phyloP scores from a whole-genome alignment of 495 filamentous ascomycete genomes.

The Penicillium canescens region DNA sequence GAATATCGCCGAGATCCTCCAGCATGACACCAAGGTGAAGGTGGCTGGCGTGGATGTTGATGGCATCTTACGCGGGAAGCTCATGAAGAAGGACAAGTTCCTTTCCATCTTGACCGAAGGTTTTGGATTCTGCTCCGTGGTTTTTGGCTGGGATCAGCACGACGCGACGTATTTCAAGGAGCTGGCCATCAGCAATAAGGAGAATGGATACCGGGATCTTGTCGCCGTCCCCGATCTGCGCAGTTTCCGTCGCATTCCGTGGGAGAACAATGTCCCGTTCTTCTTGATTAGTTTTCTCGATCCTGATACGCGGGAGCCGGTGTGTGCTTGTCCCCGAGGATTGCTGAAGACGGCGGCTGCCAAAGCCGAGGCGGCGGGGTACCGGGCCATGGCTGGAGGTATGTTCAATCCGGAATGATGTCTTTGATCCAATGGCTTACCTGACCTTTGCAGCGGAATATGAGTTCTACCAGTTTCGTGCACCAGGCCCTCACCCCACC shows the following conservation, averaged over 20 bases:
- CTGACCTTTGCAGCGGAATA: slow-evolving; percentile 70
- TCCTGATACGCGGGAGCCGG: slow-evolving; percentile 49
- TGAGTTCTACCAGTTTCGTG: slow-evolving; percentile 93
- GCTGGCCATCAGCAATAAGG: slow-evolving; percentile 84
- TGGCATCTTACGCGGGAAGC: slow-evolving; percentile 86
- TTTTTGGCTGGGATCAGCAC: slow-evolving; percentile 99
- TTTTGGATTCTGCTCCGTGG: slow-evolving; percentile 95
- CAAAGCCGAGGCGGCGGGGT: slow-evolving; percentile 65
- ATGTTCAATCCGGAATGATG: slow-evolving; percentile 14
- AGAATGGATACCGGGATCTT: slow-evolving; percentile 90
- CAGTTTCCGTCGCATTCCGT: slow-evolving; percentile 87
- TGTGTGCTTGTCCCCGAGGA: slow-evolving; percentile 82
- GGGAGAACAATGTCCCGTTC: slow-evolving; percentile 92
- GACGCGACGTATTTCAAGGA: slow-evolving; percentile 85
- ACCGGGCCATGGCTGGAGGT: slow-evolving; percentile 93
- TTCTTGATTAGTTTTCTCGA: slow-evolving; percentile 87
- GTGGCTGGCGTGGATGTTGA: slow-evolving; percentile 91
- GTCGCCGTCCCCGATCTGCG: slow-evolving; percentile 79
- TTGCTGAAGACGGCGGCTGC: slow-evolving; percentile 66
- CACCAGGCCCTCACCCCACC: slow-evolving; percentile 51
- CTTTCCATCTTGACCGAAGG: slow-evolving; percentile 77
- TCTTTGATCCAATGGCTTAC: not conserved
- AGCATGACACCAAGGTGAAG: slow-evolving; percentile 82
- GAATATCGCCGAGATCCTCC: slow-evolving; percentile 61
- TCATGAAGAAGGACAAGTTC: slow-evolving; percentile 96